Evolutionary conservation across 164 flowering plant species (phyloP).

Genomic region (Berberis thunbergii): DNA sequence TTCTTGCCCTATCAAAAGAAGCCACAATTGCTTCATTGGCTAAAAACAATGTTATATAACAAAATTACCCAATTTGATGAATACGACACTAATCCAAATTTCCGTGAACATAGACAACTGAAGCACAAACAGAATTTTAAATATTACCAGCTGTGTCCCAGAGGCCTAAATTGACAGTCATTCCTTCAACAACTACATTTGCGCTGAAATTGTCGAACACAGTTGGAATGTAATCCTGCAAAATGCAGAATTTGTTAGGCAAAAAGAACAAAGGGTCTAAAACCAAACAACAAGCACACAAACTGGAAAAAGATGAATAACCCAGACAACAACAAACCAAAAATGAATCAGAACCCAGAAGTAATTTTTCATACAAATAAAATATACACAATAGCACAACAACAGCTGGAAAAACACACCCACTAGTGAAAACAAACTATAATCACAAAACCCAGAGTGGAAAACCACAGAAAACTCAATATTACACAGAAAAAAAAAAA

Average conservation of each 20-base stretch:
- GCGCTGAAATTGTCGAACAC: conserved; percentile 99
- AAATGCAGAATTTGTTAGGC: conserved; percentile 1
- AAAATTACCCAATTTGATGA: conserved; percentile 3
- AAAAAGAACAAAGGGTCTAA: conserved; percentile 7
- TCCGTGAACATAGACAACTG: neutral
- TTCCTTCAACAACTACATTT: conserved; percentile 86
- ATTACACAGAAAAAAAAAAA: neutral
- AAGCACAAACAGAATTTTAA: neutral
- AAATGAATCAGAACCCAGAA: neutral
- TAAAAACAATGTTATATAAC: neutral
- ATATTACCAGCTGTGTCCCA: conserved; percentile 97
- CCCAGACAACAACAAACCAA: too few species aligned
- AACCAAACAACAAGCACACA: neutral
- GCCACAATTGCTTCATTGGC: conserved; percentile 4
- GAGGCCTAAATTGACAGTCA: conserved; percentile 90
- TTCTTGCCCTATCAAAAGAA: conserved; percentile 65
- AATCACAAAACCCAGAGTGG: conserved; percentile 28
- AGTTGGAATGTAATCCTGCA: conserved; percentile 76
- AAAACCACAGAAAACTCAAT: neutral
- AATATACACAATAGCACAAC: too few species aligned
- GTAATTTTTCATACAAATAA: too few species aligned
- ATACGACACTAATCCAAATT: neutral
- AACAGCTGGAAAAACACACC: neutral
- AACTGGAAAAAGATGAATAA: too few species aligned
- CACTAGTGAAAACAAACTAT: neutral